A percentile compares a stretch with the other conserved stretches of the same genome.
These are phyloP conservation scores for Globisporangium nodosum DNA, from an alignment of 352 stramenopile genomes.

Conservation along the genomic window DNA sequence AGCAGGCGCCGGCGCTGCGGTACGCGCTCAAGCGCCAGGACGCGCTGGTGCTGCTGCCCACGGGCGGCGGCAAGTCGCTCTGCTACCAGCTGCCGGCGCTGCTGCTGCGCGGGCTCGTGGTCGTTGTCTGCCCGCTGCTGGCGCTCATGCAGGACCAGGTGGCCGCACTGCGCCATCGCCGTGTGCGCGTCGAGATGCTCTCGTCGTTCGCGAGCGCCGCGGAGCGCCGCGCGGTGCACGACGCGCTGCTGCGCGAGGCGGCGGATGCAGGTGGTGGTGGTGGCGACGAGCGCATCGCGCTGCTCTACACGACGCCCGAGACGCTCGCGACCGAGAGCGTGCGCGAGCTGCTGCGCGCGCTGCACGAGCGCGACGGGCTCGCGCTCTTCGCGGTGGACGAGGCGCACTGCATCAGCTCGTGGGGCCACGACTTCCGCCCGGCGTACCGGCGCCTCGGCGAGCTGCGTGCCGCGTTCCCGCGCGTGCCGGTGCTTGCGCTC, in stretches of 20 bases:
- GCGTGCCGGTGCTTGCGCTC: conserved; percentile 73
- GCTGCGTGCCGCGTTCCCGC: conserved; percentile 27
- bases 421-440: conserved; percentile 84
- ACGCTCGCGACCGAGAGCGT: conserved; percentile 58
- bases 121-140: conserved; percentile 88
- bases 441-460: conserved; percentile 44
- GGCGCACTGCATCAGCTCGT: conserved; percentile 88
- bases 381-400: conserved; percentile 85
- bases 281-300: conserved; percentile 22
- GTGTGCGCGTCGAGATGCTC: conserved; percentile 47
- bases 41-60: conserved; percentile 92
- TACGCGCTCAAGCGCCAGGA: conserved; percentile 38
- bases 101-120: conserved; percentile 60
- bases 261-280: neutral
- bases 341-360: conserved; percentile 25
- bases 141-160: conserved; percentile 89
- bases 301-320: conserved; percentile 90
- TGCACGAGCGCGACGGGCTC: conserved; percentile 22
- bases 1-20: conserved; percentile 37
- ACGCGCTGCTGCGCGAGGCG: conserved; percentile 19
- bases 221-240: conserved; percentile 23
- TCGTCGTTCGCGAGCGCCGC: conserved; percentile 37
- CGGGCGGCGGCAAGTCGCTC: conserved; percentile 96
- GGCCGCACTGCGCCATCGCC: conserved; percentile 37
- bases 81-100: conserved; percentile 93